Evolutionary conservation across 1,284 basidiomycete species (phyloP), one percentile per base, ranked within the genome.

Genomic region (Ganoderma resinaceum): DNA sequence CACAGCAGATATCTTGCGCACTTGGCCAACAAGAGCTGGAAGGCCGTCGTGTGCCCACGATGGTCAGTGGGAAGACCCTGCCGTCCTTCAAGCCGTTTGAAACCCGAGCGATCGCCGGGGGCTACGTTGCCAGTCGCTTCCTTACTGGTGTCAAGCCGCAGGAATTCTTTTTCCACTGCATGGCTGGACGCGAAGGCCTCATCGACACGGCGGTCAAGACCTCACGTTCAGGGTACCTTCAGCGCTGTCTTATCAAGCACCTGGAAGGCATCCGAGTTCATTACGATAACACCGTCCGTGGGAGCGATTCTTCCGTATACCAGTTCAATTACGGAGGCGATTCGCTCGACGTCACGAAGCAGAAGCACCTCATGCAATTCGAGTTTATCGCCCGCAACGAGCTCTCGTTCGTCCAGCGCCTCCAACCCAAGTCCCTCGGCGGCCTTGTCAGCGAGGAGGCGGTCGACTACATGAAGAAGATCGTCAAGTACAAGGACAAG

Each of bases 131-230:
- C n/a, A 98, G 97, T 80, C 95, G 98, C 63, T 99, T 99, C 89
- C 88, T 99, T 85, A 99, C 98, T 23, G 98, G 98, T 69, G 93
- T 99, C 79, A 95, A 94, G 72, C 98, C 98, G 0, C 98, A 99
- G 80, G 98, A 99, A 81, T 99, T 98, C 84, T 99, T 98, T 84
- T 99, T 99, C 88, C 98, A 99, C 83, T 99, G 98, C 81, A 99
- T 99, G 98, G 97, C 98, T 69, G 98, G 98, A 65, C 91, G 98
- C 76, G 98, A 99, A 84, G 98, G 98, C 80, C 88, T 99, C 40
- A 99, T 99, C 77, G 98, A 99, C 80, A 99, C 98, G 12, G 98
- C 98, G 61, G 98, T 99, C 81, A 99, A 99, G 84, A 99, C 98
- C 6, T 95, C 95, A 73, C 95, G 98, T 72, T 99, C 98, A 12